A percentile compares a stretch with the other conserved stretches of the same genome.
Conservation (phyloP, 208 protist genomes). For the Crithidia bombi region DNA sequence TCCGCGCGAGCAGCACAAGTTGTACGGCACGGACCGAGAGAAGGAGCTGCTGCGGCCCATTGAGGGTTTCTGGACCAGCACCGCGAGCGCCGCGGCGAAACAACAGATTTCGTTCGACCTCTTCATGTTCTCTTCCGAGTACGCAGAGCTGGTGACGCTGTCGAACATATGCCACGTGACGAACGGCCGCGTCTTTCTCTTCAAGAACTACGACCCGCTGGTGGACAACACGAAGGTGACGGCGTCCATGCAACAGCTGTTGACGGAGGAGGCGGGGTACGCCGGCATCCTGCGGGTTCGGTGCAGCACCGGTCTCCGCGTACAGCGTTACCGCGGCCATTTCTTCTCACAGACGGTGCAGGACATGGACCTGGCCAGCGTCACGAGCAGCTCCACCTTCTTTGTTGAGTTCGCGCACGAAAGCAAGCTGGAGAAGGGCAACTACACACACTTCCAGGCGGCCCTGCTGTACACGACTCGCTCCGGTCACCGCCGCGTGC, state of each 20-base stretch:
- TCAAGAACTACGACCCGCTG: conserved; percentile 74
- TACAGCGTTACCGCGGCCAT: conserved; percentile 88
- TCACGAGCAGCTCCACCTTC: conserved; percentile 82
- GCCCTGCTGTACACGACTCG: conserved; percentile 94
- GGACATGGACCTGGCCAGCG: conserved; percentile 91
- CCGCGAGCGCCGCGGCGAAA: conserved; percentile 68
- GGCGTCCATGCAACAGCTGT: conserved; percentile 53
- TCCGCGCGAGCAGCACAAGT: conserved; percentile 81
- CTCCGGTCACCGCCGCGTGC: conserved; percentile 85
- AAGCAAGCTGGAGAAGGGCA: conserved; percentile 65
- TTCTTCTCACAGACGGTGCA: conserved; percentile 80
- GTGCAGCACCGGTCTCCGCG: conserved; percentile 79
- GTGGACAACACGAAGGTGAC: conserved; percentile 71
- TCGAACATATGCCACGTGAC: conserved; percentile 82
- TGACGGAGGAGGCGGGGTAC: conserved; percentile 88
- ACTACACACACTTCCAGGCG: conserved; percentile 86
- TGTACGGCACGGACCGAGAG: conserved; percentile 86
- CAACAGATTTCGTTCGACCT: conserved; percentile 91
- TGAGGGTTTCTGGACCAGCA: conserved; percentile 84
- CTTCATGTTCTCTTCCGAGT: conserved; percentile 80
- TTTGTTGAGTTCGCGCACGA: conserved; percentile 94
- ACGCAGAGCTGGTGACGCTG: conserved; percentile 89
- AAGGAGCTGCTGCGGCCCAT: conserved; percentile 86
- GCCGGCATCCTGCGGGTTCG: conserved; percentile 92
- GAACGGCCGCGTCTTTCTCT: conserved; percentile 78